These are phyloP conservation scores for Mrakiaceae sp. DNA, from an alignment of 1,284 basidiomycete genomes.

Conservation along the genomic window DNA sequence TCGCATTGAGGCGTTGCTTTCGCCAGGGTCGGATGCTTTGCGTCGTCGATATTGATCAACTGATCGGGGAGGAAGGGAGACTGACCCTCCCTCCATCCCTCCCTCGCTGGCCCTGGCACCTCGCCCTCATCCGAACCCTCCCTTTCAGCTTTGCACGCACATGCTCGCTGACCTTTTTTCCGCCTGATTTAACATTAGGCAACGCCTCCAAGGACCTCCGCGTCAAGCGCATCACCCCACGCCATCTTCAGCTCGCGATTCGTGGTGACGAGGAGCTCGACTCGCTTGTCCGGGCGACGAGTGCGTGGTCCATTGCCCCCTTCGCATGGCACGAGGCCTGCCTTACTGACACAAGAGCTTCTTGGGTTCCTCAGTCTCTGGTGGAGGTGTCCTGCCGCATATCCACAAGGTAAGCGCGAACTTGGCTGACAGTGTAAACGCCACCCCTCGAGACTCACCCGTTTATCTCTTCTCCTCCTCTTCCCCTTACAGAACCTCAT, in stretches of 20 bases:
- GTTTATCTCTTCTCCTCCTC: too few species aligned
- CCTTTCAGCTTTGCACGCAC: not conserved
- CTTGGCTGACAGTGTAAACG: too few species aligned
- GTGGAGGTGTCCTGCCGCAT: conserved; percentile 87
- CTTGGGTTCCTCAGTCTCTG: conserved; percentile 34
- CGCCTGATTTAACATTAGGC: conserved; percentile 42
- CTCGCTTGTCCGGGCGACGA: conserved; percentile 43
- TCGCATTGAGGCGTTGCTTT: too few species aligned
- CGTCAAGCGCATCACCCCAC: conserved; percentile 92
- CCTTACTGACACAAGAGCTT: too few species aligned
- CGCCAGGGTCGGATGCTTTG: too few species aligned
- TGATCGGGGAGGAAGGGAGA: too few species aligned
- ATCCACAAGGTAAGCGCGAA: conserved; percentile 63
- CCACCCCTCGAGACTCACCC: too few species aligned
- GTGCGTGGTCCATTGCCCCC: too few species aligned
- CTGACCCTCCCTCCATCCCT: not conserved
- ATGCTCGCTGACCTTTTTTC: not conserved
- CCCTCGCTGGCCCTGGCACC: too few species aligned
- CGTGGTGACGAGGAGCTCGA: conserved; percentile 73
- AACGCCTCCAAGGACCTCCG: conserved; percentile 94
- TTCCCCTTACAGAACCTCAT: too few species aligned
- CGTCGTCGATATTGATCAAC: too few species aligned
- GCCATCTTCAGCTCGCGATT: conserved; percentile 54
- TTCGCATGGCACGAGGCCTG: too few species aligned
- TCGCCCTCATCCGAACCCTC: not conserved